phyloP scores from a whole-genome alignment of 2,329 filamentous ascomycete genomes.

The Cadophora malorum region DNA sequence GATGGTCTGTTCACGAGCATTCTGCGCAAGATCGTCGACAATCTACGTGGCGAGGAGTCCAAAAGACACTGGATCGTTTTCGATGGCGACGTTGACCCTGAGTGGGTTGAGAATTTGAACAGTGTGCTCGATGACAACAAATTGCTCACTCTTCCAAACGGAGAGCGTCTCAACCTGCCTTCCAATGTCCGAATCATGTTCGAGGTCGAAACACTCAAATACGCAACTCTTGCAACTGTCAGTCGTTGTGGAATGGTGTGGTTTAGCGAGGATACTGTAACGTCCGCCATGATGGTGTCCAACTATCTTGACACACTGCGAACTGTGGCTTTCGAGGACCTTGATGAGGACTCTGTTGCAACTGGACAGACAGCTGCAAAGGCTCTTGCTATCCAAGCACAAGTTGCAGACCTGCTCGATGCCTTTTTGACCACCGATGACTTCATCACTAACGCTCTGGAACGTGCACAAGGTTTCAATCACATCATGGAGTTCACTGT shows the following conservation, averaged over 20 bases:
- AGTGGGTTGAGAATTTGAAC: constrained; percentile 99
- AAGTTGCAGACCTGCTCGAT: constrained; percentile 80
- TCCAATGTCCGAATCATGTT: constrained; percentile 99
- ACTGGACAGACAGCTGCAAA: constrained; percentile 79
- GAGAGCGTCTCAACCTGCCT: constrained; percentile 94
- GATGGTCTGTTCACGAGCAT: constrained; percentile 98
- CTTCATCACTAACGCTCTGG: constrained; percentile 80
- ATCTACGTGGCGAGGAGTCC: constrained; percentile 92
- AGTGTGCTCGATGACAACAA: constrained; percentile 99
- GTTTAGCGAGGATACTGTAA: constrained; percentile 99
- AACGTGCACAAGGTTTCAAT: constrained; percentile 77
- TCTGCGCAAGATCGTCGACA: constrained; percentile 97
- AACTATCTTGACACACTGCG: constrained; percentile 89
- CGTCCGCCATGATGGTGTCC: constrained; percentile 86
- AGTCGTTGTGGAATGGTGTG: constrained; percentile 99
- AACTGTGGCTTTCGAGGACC: constrained; percentile 86
- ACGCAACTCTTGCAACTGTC: constrained; percentile 97
- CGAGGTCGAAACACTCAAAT: constrained; percentile 96
- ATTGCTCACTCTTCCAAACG: constrained; percentile 93
- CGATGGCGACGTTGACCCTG: constrained; percentile 97
- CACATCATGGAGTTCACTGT: constrained; percentile 99
- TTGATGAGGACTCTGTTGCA: constrained; percentile 88
- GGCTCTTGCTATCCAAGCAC: constrained; percentile 77
- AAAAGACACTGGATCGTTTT: constrained; percentile 99
- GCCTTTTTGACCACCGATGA: constrained; percentile 78